Percentiles rank a stretch among this genome's conserved stretches.
phyloP scores from a whole-genome alignment of 2,329 filamentous ascomycete genomes.

The Aspergillus novoparasiticus region DNA sequence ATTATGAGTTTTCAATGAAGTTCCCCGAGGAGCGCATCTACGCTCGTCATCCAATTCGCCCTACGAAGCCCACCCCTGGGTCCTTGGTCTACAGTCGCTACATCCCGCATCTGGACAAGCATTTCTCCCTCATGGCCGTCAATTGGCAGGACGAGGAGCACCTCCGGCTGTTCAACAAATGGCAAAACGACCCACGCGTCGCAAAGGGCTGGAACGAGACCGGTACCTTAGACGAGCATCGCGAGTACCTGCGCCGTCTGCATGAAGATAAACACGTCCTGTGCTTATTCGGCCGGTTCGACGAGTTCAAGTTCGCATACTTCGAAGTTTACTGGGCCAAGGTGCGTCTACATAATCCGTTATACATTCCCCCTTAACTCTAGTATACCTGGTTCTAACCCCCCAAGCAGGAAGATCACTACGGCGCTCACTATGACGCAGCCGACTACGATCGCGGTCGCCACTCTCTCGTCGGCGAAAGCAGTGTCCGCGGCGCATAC shows the following conservation, averaged over 20 bases:
- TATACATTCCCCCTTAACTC: not conserved
- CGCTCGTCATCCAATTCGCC: conserved; percentile 70
- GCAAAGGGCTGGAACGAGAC: conserved; percentile 80
- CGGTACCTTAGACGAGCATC: conserved; percentile 73
- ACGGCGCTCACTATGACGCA: conserved; percentile 60
- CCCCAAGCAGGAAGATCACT: conserved; percentile 57
- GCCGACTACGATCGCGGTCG: conserved; percentile 60
- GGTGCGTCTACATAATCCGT: conserved; percentile 38
- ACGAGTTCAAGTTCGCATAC: conserved; percentile 72
- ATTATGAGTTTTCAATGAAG: conserved; percentile 42
- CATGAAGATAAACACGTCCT: conserved; percentile 71
- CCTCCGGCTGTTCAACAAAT: conserved; percentile 71
- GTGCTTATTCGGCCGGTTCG: conserved; percentile 63
- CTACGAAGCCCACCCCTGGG: conserved; percentile 70
- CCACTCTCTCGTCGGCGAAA: conserved; percentile 63
- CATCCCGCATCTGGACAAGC: conserved; percentile 74
- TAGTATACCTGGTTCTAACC: not conserved
- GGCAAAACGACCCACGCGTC: conserved; percentile 83
- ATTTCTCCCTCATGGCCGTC: conserved; percentile 75
- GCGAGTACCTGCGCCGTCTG: conserved; percentile 68
- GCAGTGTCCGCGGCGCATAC: conserved; percentile 56
- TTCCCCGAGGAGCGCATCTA: conserved; percentile 55
- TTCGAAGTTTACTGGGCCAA: conserved; percentile 81
- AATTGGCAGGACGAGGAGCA: conserved; percentile 68
- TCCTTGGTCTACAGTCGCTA: conserved; percentile 76